Evolutionary conservation across 2,329 filamentous ascomycete species (phyloP), one percentile per base, ranked within the genome.

Genomic region (Colletotrichum sp.): DNA sequence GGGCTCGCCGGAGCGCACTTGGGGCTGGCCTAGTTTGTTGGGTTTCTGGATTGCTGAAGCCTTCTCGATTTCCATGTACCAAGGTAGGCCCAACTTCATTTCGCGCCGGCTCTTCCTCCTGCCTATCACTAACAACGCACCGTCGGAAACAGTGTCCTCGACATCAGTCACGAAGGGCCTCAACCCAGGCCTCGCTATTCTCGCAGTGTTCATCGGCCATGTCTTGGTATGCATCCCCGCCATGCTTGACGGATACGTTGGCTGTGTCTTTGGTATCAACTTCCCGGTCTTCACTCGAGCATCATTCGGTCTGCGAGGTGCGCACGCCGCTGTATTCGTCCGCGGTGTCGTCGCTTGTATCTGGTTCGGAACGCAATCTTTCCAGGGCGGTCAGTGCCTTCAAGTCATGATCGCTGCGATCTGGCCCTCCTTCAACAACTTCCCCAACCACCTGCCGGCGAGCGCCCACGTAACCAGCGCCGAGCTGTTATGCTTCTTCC

Each of bases 361-460:
- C 67, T 85, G 84, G 84, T 83, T 82, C 32, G 84, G 81, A 8
- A 82, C 84, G 9, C 83, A 84, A 71, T 81, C 79, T 0, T 81
- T 79, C 36, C 79, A 79, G 58, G 83, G 83, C 9, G 80, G 80
- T 2, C 79, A 79, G 8, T 80, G 80, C 43, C 78, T 84, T n/a
- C 82, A 79, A 13, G 78, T 82, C 48, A 81, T 84, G 79, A 80
- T 85, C 12, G 77, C 79, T 3, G 82, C 84, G 16, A 85, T 87
- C 72, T 87, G 85, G 85, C 85, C 86, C 1, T 83, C 82, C 21
- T 86, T 85, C 75, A 77, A 80, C 18, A 81, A 80, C 67, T 82
- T 89, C 18, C 85, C 84, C 6, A 88, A 88, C 71, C 81, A 82
- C 34, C 82, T 89, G 28, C 82, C 85, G 2, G 79, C 79, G 1